These are phyloP conservation scores for Fraxinus floribunda DNA, from an alignment of 305 asterid species.

Conservation along the genomic window DNA sequence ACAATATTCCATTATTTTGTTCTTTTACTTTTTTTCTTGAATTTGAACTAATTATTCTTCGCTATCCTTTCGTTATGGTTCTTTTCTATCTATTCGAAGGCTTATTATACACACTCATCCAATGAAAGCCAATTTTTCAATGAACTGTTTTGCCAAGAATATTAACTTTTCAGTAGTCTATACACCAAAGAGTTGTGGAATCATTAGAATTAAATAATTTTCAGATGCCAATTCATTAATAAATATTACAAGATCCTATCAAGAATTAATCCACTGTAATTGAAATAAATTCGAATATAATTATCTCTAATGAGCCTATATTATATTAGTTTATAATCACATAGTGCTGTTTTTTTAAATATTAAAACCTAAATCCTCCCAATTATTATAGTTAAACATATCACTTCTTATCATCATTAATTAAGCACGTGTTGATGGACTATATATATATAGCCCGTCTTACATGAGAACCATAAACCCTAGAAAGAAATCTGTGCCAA, in stretches of 20 bases:
- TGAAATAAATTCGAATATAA: neutral
- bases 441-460: neutral
- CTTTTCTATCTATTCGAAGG: too few species aligned
- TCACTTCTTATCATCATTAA: too few species aligned
- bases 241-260: neutral
- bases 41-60: neutral
- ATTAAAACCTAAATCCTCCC: neutral
- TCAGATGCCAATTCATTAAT: neutral
- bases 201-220: neutral
- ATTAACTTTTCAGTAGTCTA: neutral
- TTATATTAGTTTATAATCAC: neutral
- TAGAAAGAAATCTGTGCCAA: neutral
- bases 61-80: neutral
- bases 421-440: too few species aligned
- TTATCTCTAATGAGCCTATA: neutral
- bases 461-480: neutral
- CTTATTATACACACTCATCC: too few species aligned
- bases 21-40: neutral
- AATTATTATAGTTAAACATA: neutral
- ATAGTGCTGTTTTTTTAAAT: neutral
- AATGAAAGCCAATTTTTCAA: too few species aligned
- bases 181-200: neutral
- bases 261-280: neutral
- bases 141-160: neutral
- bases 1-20: neutral